phyloP scores from a whole-genome alignment of 2,329 filamentous ascomycete genomes.

The Fusarium clavum region DNA sequence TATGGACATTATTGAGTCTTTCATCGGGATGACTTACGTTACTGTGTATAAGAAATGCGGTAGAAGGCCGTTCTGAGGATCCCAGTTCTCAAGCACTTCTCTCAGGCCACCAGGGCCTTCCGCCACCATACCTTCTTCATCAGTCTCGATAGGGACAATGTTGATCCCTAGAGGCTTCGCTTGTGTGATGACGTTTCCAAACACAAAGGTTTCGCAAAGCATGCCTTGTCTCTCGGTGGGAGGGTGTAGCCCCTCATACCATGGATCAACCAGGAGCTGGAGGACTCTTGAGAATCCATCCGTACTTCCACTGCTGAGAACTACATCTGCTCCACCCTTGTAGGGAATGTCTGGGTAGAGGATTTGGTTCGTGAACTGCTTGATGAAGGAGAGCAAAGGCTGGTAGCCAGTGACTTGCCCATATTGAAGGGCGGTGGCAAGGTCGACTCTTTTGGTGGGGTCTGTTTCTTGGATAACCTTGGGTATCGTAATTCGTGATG shows the following conservation, averaged over 20 bases:
- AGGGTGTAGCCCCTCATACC: slow-evolving; percentile 76
- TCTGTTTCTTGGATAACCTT: slow-evolving; percentile 71
- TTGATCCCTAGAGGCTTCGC: slow-evolving; percentile 76
- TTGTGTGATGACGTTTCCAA: slow-evolving; percentile 79
- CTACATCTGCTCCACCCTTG: slow-evolving; percentile 77
- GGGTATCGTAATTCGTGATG: slow-evolving; percentile 74
- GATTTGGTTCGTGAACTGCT: slow-evolving; percentile 79
- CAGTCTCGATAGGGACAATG: slow-evolving; percentile 78
- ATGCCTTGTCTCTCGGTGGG: slow-evolving; percentile 78
- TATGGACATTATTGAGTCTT: not conserved
- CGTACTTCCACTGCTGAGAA: slow-evolving; percentile 84
- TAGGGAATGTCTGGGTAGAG: slow-evolving; percentile 88
- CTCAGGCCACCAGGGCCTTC: slow-evolving; percentile 78
- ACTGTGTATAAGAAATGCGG: slow-evolving; percentile 92
- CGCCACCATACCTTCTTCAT: slow-evolving; percentile 82
- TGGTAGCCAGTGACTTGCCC: slow-evolving; percentile 85
- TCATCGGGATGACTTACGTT: slow-evolving; percentile 68
- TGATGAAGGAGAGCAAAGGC: slow-evolving; percentile 79
- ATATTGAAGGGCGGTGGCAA: slow-evolving; percentile 87
- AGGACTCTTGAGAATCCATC: slow-evolving; percentile 86
- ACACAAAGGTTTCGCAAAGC: slow-evolving; percentile 83
- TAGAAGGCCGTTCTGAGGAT: slow-evolving; percentile 75
- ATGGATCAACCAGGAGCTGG: slow-evolving; percentile 80
- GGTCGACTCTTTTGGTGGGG: slow-evolving; percentile 77
- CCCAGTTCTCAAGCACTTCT: slow-evolving; percentile 86